Evolutionary conservation across 305 asterid species (phyloP).

Genomic region (Fraxinus nigra): DNA sequence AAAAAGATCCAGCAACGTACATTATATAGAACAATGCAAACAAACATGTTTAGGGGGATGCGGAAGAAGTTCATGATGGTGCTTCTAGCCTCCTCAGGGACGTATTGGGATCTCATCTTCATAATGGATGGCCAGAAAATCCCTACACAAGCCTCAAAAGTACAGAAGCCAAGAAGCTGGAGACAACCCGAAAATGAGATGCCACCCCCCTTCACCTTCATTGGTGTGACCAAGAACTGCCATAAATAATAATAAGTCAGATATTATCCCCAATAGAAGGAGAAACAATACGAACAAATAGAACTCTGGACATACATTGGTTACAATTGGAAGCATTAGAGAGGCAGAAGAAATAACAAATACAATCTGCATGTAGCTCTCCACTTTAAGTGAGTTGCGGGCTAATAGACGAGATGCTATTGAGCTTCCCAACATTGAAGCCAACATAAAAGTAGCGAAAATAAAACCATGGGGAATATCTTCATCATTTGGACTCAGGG

Average conservation of each 20-base stretch:
- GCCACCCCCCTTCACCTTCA: conserved; percentile 39
- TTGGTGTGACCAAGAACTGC: conserved; percentile 46
- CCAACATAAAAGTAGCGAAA: conserved; percentile 93
- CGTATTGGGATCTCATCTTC: conserved; percentile 59
- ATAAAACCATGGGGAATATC: conserved; percentile 95
- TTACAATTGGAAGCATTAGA: conserved; percentile 41
- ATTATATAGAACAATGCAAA: conserved; percentile 50
- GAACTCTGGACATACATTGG: conserved; percentile 27
- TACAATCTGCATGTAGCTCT: conserved; percentile 92
- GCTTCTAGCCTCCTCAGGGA: conserved; percentile 43
- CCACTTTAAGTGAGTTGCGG: conserved; percentile 68
- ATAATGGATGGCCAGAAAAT: conserved; percentile 58
- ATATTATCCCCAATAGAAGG: not conserved
- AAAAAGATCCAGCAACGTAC: conserved; percentile 24
- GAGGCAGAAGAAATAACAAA: conserved; percentile 63
- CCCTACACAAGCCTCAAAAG: conserved; percentile 51
- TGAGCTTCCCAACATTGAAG: conserved; percentile 97
- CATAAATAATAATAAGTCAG: conserved; percentile 7
- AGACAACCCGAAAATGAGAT: conserved; percentile 41
- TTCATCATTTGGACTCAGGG: conserved; percentile 92
- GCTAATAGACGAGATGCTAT: conserved; percentile 86
- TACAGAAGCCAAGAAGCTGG: conserved; percentile 49
- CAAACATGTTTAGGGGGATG: conserved; percentile 54
- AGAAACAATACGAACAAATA: not conserved
- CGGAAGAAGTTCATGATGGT: conserved; percentile 59